phyloP scores from a whole-genome alignment of 2,329 filamentous ascomycete species.

The Sphaerulina musiva region DNA sequence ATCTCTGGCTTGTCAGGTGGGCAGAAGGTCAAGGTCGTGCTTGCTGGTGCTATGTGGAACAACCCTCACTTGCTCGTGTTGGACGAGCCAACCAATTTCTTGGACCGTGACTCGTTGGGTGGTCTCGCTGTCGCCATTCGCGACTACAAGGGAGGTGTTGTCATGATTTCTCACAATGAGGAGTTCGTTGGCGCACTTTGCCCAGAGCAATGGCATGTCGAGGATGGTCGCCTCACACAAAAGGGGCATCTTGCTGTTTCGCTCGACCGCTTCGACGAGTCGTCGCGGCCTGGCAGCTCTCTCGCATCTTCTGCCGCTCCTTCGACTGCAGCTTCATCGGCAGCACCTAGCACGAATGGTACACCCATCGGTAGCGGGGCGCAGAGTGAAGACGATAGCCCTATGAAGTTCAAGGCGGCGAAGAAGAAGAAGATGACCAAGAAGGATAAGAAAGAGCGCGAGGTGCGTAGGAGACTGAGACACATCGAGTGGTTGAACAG shows the following conservation, averaged over 20 bases:
- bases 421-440: slow-evolving; percentile 99
- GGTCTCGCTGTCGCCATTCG: slow-evolving; percentile 95
- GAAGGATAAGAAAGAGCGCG: slow-evolving; percentile 89
- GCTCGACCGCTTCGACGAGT: slow-evolving; percentile 80
- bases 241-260: slow-evolving; percentile 69
- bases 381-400: slow-evolving; percentile 65
- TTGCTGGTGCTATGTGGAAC: slow-evolving; percentile 69
- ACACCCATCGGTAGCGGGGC: slow-evolving; percentile 31
- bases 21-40: slow-evolving; percentile 98
- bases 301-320: slow-evolving; percentile 57
- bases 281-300: slow-evolving; percentile 60
- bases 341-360: slow-evolving; percentile 29
- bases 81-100: slow-evolving; percentile 98
- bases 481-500: slow-evolving; percentile 69
- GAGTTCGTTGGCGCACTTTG: slow-evolving; percentile 96
- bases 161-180: slow-evolving; percentile 99
- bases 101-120: slow-evolving; percentile 94
- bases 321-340: slow-evolving; percentile 48
- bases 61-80: slow-evolving; percentile 96
- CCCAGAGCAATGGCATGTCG: slow-evolving; percentile 93
- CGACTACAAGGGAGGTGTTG: slow-evolving; percentile 95
- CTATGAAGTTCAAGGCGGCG: slow-evolving; percentile 84
- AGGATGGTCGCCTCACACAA: slow-evolving; percentile 77
- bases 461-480: slow-evolving; percentile 76
- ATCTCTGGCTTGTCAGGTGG: slow-evolving; percentile 93